phyloP scores from a whole-genome alignment of 495 filamentous ascomycete species.

The Astrothelium subdiscretum region DNA sequence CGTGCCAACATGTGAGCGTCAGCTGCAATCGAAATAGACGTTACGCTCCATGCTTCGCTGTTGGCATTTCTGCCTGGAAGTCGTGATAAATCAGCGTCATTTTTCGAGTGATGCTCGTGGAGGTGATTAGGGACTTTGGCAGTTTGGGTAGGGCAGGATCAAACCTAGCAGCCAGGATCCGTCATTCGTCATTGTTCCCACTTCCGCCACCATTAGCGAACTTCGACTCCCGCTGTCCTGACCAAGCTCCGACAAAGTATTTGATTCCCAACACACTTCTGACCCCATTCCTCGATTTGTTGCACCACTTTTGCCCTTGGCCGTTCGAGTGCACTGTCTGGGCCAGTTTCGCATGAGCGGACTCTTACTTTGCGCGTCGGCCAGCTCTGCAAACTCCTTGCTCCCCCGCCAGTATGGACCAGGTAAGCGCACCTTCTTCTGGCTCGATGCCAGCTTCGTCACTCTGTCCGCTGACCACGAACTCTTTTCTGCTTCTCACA shows the following conservation, averaged over 20 bases:
- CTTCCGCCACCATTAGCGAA: constrained; percentile 5
- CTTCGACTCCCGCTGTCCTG: not conserved
- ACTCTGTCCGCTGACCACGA: constrained; percentile 21
- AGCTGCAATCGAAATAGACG: not conserved
- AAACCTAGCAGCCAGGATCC: not conserved
- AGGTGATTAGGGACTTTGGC: too few relatives aligned
- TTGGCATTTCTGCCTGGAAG: not conserved
- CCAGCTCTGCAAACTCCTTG: not conserved
- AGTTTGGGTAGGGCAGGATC: not conserved
- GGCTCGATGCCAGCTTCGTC: constrained; percentile 18
- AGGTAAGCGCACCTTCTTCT: constrained; percentile 17
- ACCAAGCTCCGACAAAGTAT: not conserved
- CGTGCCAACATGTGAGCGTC: not conserved
- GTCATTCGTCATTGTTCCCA: constrained; percentile 7
- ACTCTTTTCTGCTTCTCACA: constrained; percentile 46
- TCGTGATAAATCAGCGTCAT: too few relatives aligned
- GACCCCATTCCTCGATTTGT: not conserved
- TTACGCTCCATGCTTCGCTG: not conserved
- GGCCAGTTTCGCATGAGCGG: not conserved
- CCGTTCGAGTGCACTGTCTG: not conserved
- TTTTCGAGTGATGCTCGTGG: not conserved
- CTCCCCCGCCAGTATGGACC: constrained; percentile 23
- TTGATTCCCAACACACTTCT: not conserved
- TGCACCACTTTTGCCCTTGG: not conserved
- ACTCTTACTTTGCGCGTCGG: not conserved